Evolutionary conservation across 164 flowering plant species (phyloP).

Genomic region (Warburgia ugandensis): DNA sequence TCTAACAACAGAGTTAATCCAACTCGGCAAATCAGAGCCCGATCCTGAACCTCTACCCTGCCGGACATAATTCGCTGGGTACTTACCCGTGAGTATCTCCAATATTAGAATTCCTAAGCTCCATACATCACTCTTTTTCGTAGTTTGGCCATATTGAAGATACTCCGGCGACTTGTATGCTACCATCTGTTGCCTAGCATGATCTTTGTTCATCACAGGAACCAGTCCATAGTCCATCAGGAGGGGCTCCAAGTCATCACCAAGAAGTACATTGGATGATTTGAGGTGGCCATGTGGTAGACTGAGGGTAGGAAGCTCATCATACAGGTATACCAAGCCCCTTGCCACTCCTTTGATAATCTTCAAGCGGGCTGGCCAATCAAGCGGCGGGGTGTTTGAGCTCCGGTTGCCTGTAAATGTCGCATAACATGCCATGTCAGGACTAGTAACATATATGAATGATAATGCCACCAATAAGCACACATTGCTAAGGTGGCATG

Average conservation of each 20-base stretch:
- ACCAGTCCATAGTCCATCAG: conserved; percentile 58
- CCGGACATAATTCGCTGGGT: conserved; percentile 30
- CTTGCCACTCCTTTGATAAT: conserved; percentile 71
- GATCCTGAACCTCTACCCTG: conserved; percentile 19
- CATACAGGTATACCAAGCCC: conserved; percentile 53
- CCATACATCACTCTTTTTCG: conserved; percentile 84
- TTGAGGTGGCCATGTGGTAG: conserved; percentile 85
- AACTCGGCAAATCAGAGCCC: conserved; percentile 32
- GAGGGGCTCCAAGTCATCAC: conserved; percentile 40
- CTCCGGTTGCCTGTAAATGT: conserved; percentile 4
- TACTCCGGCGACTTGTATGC: conserved; percentile 81
- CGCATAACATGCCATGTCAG: too few relatives aligned
- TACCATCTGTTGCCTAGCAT: conserved; percentile 48
- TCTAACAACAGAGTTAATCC: conserved; percentile 41
- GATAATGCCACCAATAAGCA: too few relatives aligned
- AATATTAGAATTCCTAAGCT: conserved; percentile 63
- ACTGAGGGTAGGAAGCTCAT: conserved; percentile 49
- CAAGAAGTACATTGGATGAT: conserved; percentile 75
- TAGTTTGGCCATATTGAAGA: conserved; percentile 24
- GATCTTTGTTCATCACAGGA: conserved; percentile 52
- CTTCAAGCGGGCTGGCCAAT: conserved; percentile 63
- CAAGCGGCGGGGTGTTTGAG: conserved; percentile 14
- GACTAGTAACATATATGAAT: too few relatives aligned
- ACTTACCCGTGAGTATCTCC: conserved; percentile 65
- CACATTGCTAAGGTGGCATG: too few relatives aligned